Evolutionary conservation across 2,329 filamentous ascomycete genomes (phyloP).

Genomic region (Cyphellophora europaea): DNA sequence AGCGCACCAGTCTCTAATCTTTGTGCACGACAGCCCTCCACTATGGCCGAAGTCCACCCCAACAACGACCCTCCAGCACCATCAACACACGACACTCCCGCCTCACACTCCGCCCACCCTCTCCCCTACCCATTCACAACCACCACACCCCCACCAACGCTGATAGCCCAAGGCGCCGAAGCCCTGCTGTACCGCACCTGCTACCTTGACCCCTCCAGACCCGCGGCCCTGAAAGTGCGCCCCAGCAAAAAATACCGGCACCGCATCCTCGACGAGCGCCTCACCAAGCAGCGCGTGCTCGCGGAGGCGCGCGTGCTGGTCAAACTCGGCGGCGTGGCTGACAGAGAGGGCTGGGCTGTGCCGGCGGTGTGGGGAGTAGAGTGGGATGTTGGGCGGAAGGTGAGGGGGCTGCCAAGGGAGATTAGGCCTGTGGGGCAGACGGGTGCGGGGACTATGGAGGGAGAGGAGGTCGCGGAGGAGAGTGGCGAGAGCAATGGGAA

Average conservation of each 20-base stretch:
- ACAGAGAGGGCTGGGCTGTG: conserved; percentile 55
- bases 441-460: conserved; percentile 55
- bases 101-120: too few species aligned
- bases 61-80: too few species aligned
- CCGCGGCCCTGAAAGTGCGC: conserved; percentile 82
- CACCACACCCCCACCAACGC: conserved; percentile 53
- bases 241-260: conserved; percentile 88
- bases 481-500: conserved; percentile 54
- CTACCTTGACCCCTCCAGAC: conserved; percentile 58
- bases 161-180: conserved; percentile 92
- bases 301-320: conserved; percentile 81
- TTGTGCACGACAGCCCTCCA: too few species aligned
- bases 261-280: conserved; percentile 72
- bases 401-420: conserved; percentile 46
- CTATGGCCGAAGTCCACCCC: too few species aligned
- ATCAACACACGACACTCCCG: too few species aligned
- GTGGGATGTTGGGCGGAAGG: conserved; percentile 31
- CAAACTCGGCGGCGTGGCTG: conserved; percentile 48
- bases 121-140: too few species aligned
- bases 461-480: conserved; percentile 22
- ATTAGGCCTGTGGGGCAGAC: conserved; percentile 34
- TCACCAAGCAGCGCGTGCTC: conserved; percentile 79
- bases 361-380: conserved; percentile 68
- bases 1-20: too few species aligned
- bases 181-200: conserved; percentile 83